A percentile compares a stretch with the other conserved stretches of the same genome.
Evolutionary conservation across 768 basidiomycete genomes (phyloP).

Genomic region (Phylloporus scabripes): DNA sequence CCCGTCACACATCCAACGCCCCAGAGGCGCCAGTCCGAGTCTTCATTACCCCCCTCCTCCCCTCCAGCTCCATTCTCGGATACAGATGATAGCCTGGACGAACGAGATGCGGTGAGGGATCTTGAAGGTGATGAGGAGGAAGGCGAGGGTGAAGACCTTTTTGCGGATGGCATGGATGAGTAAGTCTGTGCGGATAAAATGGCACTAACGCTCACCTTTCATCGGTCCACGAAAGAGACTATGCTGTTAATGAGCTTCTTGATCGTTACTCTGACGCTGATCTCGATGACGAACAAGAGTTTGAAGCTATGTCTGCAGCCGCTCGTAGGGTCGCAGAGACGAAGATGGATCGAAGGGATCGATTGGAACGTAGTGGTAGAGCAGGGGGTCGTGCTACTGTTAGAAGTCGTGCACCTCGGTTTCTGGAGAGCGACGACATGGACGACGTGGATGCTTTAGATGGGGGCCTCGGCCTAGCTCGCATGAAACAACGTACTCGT

Average conservation of each 20-base stretch:
- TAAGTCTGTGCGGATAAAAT: slow-evolving; percentile 32
- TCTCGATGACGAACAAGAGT: slow-evolving; percentile 76
- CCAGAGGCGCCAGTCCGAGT: slow-evolving; percentile 53
- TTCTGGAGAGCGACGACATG: slow-evolving; percentile 77
- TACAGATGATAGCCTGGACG: slow-evolving; percentile 74
- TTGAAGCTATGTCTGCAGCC: slow-evolving; percentile 59
- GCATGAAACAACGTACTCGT: slow-evolving; percentile 77
- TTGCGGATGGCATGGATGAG: slow-evolving; percentile 74
- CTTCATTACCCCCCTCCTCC: slow-evolving; percentile 82
- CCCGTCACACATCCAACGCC: slow-evolving; percentile 42
- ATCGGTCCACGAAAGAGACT: slow-evolving; percentile 53
- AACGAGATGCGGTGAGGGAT: slow-evolving; percentile 60
- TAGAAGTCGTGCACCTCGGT: slow-evolving; percentile 79
- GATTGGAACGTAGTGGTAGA: slow-evolving; percentile 58
- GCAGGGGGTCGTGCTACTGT: slow-evolving; percentile 70
- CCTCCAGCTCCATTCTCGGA: slow-evolving; percentile 82
- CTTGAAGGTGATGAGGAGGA: slow-evolving; percentile 68
- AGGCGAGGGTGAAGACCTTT: slow-evolving; percentile 91
- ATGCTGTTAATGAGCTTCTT: slow-evolving; percentile 73
- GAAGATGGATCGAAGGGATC: slow-evolving; percentile 86
- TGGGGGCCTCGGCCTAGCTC: slow-evolving; percentile 57
- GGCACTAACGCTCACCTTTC: slow-evolving; percentile 7
- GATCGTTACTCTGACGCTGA: slow-evolving; percentile 86
- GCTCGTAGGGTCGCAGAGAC: slow-evolving; percentile 79
- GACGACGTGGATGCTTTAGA: slow-evolving; percentile 72